phyloP scores from a whole-genome alignment of 2,329 filamentous ascomycete genomes.

The Fusarium nygamai region DNA sequence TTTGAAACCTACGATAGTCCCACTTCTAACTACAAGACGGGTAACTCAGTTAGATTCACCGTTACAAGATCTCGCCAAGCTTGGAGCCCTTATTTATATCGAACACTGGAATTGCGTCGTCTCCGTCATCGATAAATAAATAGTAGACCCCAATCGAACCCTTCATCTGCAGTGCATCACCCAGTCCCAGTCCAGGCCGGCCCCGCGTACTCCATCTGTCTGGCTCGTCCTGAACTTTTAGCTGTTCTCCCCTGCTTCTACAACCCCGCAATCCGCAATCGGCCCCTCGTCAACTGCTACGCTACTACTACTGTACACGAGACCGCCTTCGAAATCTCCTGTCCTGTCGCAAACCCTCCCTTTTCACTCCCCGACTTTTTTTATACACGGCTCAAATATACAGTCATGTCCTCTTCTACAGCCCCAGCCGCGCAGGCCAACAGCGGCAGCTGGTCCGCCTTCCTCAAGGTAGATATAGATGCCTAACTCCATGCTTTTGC shows the following conservation, averaged over 20 bases:
- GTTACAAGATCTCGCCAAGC: neutral
- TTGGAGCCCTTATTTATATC: neutral
- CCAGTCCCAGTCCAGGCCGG: neutral
- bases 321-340: constrained; percentile 25
- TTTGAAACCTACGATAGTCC: neutral
- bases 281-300: constrained; percentile 33
- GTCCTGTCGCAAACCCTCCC: constrained; percentile 20
- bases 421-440: constrained; percentile 49
- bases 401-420: constrained; percentile 46
- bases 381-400: constrained; percentile 4
- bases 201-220: constrained; percentile 22
- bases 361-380: neutral
- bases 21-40: neutral
- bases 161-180: constrained; percentile 6
- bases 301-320: constrained; percentile 17
- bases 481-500: neutral
- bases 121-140: neutral
- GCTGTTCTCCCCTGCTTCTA: constrained; percentile 14
- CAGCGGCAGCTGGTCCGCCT: constrained; percentile 62
- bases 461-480: constrained; percentile 59
- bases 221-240: constrained; percentile 12
- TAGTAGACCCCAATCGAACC: neutral
- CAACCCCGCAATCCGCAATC: constrained; percentile 43
- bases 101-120: neutral
- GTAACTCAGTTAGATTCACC: neutral